Conservation (phyloP, 495 filamentous ascomycete species). For the Podospora tetraspora region DNA sequence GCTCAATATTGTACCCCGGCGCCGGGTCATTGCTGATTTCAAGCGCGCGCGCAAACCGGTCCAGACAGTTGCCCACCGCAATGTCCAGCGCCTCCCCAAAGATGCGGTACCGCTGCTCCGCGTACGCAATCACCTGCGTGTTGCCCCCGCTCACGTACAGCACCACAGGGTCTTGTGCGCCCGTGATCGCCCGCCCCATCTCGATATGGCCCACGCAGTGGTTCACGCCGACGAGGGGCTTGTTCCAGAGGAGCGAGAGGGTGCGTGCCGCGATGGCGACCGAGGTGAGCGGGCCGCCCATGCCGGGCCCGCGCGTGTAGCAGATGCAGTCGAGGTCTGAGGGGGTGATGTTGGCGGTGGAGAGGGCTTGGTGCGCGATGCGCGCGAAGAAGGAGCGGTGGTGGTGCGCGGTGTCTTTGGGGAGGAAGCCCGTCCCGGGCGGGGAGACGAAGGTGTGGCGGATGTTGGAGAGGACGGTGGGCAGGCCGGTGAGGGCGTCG, state of each 20-base stretch:
- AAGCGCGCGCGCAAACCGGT: slow-evolving; percentile 88
- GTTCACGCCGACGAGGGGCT: slow-evolving; percentile 84
- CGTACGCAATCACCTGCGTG: slow-evolving; percentile 97
- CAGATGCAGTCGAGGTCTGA: slow-evolving; percentile 82
- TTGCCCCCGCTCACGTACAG: slow-evolving; percentile 96
- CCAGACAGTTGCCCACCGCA: slow-evolving; percentile 94
- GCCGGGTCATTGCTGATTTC: slow-evolving; percentile 92
- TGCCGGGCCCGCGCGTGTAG: slow-evolving; percentile 92
- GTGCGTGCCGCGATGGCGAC: slow-evolving; percentile 83
- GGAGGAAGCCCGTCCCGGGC: slow-evolving; percentile 89
- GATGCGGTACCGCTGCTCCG: slow-evolving; percentile 87
- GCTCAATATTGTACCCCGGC: slow-evolving; percentile 96
- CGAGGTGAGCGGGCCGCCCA: slow-evolving; percentile 90
- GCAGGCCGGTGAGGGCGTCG: slow-evolving; percentile 48
- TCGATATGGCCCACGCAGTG: slow-evolving; percentile 98
- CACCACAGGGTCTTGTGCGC: slow-evolving; percentile 86
- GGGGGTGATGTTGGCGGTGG: slow-evolving; percentile 56
- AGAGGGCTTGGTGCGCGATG: slow-evolving; percentile 69
- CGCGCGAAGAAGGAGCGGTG: slow-evolving; percentile 81
- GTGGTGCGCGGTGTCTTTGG: slow-evolving; percentile 91
- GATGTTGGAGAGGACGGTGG: slow-evolving; percentile 84
- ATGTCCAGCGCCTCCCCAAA: slow-evolving; percentile 98
- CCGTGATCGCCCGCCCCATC: slow-evolving; percentile 94
- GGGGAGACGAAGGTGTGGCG: slow-evolving; percentile 90
- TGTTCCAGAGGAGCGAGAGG: slow-evolving; percentile 78